Conservation (phyloP, 257 asterid species). For the Galeopsis tetrahit region DNA sequence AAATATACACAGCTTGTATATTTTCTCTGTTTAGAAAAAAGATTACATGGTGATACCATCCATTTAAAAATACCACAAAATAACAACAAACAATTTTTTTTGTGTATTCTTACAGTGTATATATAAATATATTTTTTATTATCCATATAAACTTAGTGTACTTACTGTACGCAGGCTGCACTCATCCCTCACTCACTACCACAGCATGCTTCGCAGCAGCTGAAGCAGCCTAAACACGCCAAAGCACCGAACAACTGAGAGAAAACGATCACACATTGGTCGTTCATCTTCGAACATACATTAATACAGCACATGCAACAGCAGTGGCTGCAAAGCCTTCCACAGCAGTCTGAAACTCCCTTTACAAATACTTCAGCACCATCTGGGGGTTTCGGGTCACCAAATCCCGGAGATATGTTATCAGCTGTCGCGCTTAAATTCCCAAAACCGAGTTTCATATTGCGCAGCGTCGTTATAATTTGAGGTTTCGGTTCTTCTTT, state of each 20-base stretch:
- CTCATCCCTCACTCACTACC: slow-evolving; percentile 52
- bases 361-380: slow-evolving; percentile 61
- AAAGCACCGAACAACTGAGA: slow-evolving; percentile 69
- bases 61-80: not conserved
- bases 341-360: slow-evolving; percentile 76
- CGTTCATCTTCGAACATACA: slow-evolving; percentile 63
- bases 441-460: slow-evolving; percentile 74
- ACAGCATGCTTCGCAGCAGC: slow-evolving; percentile 66
- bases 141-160: not conserved
- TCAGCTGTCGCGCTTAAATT: slow-evolving; percentile 68
- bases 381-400: slow-evolving; percentile 44
- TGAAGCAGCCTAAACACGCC: slow-evolving; percentile 78
- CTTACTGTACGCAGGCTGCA: not conserved
- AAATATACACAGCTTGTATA: slow-evolving; percentile 2
- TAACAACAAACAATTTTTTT: not conserved
- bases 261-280: slow-evolving; percentile 67
- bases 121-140: not conserved
- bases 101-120: not conserved
- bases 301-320: slow-evolving; percentile 87
- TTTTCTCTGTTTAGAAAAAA: not conserved
- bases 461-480: slow-evolving; percentile 34
- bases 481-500: slow-evolving; percentile 52
- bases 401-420: slow-evolving; percentile 63
- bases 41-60: slow-evolving; percentile 20
- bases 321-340: slow-evolving; percentile 59